Evolutionary conservation across 805 yeast species (phyloP), one percentile per base, ranked within the genome.

Genomic region (Starmerella vaccinii): DNA sequence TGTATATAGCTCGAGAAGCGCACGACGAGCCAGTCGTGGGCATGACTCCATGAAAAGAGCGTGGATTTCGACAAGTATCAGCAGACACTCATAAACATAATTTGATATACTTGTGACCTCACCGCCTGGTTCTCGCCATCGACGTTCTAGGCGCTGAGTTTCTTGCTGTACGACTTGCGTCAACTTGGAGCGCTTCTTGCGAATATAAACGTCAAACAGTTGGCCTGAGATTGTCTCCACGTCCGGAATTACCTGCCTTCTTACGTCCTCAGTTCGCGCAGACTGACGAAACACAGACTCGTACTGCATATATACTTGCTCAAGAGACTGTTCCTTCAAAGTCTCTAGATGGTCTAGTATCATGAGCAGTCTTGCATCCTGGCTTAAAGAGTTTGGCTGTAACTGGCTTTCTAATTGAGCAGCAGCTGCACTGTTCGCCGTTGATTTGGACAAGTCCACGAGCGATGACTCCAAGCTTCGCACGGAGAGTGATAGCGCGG

Each of bases 261-360:
- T 23, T 1, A 47, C 55, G 8, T 43, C 24, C 16, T 21, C 38
- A 5, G 39, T 33, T 4, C 16, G 37, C 23, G 45, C 32, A 27
- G 43, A 18, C 29, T 35, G 53, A 27, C 29, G 38, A 42, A 57
- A 48, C 19, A 51, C 47, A 10, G 46, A 22, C 15, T 47, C 55
- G 33, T 44, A 58, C 22, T 47, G 45, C 13, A 24, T 47, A 22
- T 50, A 60, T 10, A 80, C 61, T 15, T 64, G 59, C 0, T 84
- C 81, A 23, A 81, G 65, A 2, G 75, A 66, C 3, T 56, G 59
- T 16, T 64, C 65, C 23, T 74, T 68, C 35, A 83, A 63, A 38
- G 69, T 70, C 46, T 71, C 72, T 43, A 82, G 61, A 58, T 81
- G 81, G 49, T 77, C 73, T 39, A 81, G 62, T 0, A 82, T 73